Evolutionary conservation across 2,329 filamentous ascomycete species (phyloP), one percentile per base, ranked within the genome.

Genomic region (Fusarium praegraminearum): DNA sequence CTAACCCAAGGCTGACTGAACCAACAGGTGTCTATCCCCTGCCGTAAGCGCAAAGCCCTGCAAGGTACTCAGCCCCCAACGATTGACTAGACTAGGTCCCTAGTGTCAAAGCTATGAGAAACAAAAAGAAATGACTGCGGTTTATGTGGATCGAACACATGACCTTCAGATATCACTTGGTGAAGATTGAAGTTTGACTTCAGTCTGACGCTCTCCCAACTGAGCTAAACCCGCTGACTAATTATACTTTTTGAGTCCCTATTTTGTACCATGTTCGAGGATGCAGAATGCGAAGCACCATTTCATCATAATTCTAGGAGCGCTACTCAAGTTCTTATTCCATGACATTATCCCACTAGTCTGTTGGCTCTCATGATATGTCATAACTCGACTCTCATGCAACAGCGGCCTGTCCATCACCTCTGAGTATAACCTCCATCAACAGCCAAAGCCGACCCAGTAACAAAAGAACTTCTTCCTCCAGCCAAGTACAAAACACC

Each of bases 401-500:
- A 3, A 5, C 4, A 12, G 20, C 22, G 9, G 2, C 9, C 9
- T 40, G 0, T 6, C 28, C 8, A 43, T 70, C 62, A 72, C 36
- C 66, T 58, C 26, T 72, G 56, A 2, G 67, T 70, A 16, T 72
- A 72, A 0, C 70, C 69, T 2, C 69, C 70, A 40, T 72, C 69
- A 7, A 72, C 66, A 1, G 70, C 38, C 43, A 72, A 36, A 10
- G 62, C 66, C 8, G 70, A 70, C 4, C 70, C 70, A 13, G 70
- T 72, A 3, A 72, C 70, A 36, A 72, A 73, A 0, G 70, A 72
- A n/a, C 70, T 73, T 32, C 67, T 36, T 7, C 70, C 70, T 7
- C 70, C 70, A 13, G 73, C 57, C 0, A 78, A 50, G 28, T 76
- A 77, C 15, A 74, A 32, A 7, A 78, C 75, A 2, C 74, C 74